phyloP scores from a whole-genome alignment of 225 moss, liverwort and hornwort species.

The Pseudisothecium myosuroides region DNA sequence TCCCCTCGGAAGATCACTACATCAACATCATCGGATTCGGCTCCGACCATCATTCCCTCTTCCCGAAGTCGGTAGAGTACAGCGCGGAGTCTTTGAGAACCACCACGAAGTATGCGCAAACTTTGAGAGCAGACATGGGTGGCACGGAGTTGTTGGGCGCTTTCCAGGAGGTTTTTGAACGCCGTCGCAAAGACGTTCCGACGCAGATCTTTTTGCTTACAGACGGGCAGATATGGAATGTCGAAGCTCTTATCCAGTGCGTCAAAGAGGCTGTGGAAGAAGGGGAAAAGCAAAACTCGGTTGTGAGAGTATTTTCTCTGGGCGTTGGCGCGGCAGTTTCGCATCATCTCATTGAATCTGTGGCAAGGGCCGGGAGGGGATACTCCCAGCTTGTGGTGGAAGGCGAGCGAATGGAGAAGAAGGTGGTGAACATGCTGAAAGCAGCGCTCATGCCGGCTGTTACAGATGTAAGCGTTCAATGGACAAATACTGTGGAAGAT shows the following conservation, averaged over 20 bases:
- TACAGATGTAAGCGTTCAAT: conserved; percentile 13
- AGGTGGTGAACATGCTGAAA: conserved; percentile 52
- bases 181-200: conserved; percentile 16
- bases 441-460: conserved; percentile 30
- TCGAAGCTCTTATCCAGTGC: conserved; percentile 4
- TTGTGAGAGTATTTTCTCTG: conserved; percentile 24
- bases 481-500: not conserved
- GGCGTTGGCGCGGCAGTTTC: conserved; percentile 32
- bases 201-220: conserved; percentile 46
- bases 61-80: conserved; percentile 15
- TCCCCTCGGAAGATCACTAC: conserved; percentile 40
- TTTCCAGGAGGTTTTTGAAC: conserved; percentile 7
- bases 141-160: conserved; percentile 35
- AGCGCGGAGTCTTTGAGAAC: conserved; percentile 3
- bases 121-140: conserved; percentile 17
- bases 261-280: conserved; percentile 12
- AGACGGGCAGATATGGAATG: conserved; percentile 31
- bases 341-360: conserved; percentile 27
- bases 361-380: conserved; percentile 43
- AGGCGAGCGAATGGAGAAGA: conserved; percentile 40
- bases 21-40: conserved; percentile 57
- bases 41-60: not conserved
- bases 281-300: not conserved
- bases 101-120: conserved; percentile 6
- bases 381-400: conserved; percentile 37